Conservation (phyloP, 2,329 filamentous ascomycete genomes). For the Calonectria pseudoturangicola region DNA sequence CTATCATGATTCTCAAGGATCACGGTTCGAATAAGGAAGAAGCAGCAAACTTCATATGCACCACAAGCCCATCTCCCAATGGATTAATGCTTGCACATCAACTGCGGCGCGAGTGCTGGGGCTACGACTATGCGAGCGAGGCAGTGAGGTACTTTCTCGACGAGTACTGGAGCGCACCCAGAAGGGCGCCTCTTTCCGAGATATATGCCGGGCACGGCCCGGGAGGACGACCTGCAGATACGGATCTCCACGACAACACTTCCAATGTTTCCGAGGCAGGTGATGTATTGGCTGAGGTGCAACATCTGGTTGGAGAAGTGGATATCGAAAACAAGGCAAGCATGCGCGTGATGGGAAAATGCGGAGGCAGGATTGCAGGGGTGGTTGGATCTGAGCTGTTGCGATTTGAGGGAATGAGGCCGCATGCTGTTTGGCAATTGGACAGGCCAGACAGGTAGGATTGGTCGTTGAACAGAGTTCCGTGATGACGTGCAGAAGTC, state of each 20-base stretch:
- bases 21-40: not conserved
- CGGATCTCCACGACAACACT: not conserved
- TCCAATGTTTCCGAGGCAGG: not conserved
- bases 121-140: conserved; percentile 4
- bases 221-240: not conserved
- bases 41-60: conserved; percentile 26
- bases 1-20: conserved; percentile 4
- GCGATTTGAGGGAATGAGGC: conserved; percentile 22
- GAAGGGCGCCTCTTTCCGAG: conserved; percentile 5
- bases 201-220: not conserved
- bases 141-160: conserved; percentile 33
- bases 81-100: conserved; percentile 16
- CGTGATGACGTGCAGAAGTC: not conserved
- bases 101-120: conserved; percentile 18
- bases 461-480: not conserved
- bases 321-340: not conserved
- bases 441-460: conserved; percentile 21
- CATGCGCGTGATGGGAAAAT: conserved; percentile 24
- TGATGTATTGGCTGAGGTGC: not conserved
- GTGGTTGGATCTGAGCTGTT: not conserved
- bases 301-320: conserved; percentile 6
- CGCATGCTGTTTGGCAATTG: conserved; percentile 22
- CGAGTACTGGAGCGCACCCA: conserved; percentile 26
- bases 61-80: not conserved
- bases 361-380: conserved; percentile 27